Evolutionary conservation across 2,329 filamentous ascomycete genomes (phyloP).

Genomic region (Neofusicoccum umdonicola): DNA sequence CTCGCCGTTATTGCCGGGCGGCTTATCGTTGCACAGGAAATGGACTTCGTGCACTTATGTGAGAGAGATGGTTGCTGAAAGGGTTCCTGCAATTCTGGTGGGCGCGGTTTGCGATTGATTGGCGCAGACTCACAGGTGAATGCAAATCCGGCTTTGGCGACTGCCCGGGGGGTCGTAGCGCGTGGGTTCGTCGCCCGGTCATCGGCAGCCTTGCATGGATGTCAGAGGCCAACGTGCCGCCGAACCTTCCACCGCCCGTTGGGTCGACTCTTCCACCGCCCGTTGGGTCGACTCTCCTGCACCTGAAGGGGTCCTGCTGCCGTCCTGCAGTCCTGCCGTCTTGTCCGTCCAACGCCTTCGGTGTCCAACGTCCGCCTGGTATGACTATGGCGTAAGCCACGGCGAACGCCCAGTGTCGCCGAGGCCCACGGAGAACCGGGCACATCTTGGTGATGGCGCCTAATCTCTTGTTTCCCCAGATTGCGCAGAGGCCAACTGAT

Average conservation of each 20-base stretch:
- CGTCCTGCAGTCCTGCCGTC: not conserved
- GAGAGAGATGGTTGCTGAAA: not conserved
- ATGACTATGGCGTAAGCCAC: not conserved
- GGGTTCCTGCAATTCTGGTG: not conserved
- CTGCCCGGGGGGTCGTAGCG: not conserved
- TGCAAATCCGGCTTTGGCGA: not conserved
- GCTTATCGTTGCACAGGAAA: not conserved
- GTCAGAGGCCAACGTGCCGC: not conserved
- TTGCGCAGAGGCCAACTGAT: not conserved
- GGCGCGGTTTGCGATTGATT: not conserved
- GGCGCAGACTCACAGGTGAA: not conserved
- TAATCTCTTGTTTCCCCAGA: constrained; percentile 1
- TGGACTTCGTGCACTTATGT: not conserved
- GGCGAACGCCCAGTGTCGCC: not conserved
- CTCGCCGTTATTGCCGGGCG: not conserved
- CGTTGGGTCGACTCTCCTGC: not conserved
- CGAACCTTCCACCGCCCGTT: not conserved
- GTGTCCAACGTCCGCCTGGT: not conserved
- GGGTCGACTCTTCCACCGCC: not conserved
- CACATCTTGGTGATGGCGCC: not conserved
- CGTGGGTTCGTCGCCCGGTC: not conserved
- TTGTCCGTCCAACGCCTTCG: not conserved
- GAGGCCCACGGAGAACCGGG: not conserved
- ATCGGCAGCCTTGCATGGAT: not conserved
- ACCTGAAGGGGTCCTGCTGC: not conserved